phyloP scores from a whole-genome alignment of 371 early-diverging fungal genomes.

The Mortierella sp. region DNA sequence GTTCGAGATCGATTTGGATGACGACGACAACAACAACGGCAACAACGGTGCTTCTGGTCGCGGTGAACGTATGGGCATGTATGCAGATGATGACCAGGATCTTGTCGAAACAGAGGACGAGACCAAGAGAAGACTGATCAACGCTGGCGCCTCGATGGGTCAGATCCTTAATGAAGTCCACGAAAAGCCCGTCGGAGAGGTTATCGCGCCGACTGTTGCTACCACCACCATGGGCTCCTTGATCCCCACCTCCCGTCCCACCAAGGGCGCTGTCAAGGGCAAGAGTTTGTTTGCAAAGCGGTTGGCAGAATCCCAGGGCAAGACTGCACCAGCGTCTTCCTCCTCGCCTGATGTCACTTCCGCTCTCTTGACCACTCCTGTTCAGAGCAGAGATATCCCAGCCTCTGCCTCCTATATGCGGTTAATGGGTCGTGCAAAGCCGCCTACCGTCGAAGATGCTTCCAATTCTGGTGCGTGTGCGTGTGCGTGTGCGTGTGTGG shows the following conservation, averaged over 20 bases:
- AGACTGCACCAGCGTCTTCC: neutral
- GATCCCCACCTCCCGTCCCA: constrained; percentile 13
- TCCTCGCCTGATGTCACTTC: neutral
- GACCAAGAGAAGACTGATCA: constrained; percentile 29
- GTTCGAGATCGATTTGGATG: constrained; percentile 47
- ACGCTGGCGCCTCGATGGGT: constrained; percentile 42
- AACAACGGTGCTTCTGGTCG: neutral
- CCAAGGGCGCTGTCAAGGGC: constrained; percentile 35
- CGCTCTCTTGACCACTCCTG: constrained; percentile 12
- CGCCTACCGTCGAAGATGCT: constrained; percentile 1
- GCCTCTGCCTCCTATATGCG: constrained; percentile 24
- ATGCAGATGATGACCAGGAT: constrained; percentile 10
- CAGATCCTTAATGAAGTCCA: constrained; percentile 44
- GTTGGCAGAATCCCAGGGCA: constrained; percentile 40
- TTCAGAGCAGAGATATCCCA: constrained; percentile 10
- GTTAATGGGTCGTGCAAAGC: neutral
- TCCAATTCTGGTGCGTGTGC: constrained; percentile 23
- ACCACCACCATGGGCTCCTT: constrained; percentile 39
- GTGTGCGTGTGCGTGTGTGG: too few species aligned
- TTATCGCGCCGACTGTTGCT: constrained; percentile 34
- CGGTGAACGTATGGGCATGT: neutral
- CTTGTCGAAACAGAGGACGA: constrained; percentile 49
- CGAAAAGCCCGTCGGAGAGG: constrained; percentile 46
- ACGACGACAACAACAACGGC: constrained; percentile 10
- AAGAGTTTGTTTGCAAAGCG: constrained; percentile 52